Evolutionary conservation across 345 rosid genomes (phyloP).

Genomic region (Citrus maxima): DNA sequence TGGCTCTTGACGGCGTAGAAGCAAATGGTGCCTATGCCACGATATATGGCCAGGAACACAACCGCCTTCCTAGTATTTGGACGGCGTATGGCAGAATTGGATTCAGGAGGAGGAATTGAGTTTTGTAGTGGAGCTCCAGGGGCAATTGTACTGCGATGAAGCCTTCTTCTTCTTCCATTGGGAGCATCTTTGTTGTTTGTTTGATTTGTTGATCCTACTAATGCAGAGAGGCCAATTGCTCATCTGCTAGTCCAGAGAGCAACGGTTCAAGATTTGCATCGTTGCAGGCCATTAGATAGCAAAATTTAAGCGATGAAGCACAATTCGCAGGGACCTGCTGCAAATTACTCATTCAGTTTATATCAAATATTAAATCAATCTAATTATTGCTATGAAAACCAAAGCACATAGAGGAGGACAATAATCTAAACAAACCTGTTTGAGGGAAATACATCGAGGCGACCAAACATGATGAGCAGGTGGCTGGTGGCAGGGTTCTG

Average conservation of each 20-base stretch:
- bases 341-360: background rate
- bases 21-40: constrained; percentile 48
- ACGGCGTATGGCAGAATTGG: constrained; percentile 38
- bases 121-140: constrained; percentile 32
- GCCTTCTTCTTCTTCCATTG: constrained; percentile 30
- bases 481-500: too few relatives aligned
- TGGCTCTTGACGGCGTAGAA: too few relatives aligned
- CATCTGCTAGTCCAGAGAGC: constrained; percentile 31
- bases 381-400: constrained; percentile 64
- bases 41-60: constrained; percentile 38
- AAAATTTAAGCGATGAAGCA: background rate
- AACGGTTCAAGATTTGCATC: constrained; percentile 41
- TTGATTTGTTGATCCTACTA: constrained; percentile 15
- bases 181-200: constrained; percentile 19
- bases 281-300: constrained; percentile 45
- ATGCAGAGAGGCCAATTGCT: too few relatives aligned
- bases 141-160: constrained; percentile 63
- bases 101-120: constrained; percentile 22
- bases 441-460: too few relatives aligned
- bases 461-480: too few relatives aligned
- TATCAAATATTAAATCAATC: too few relatives aligned
- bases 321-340: constrained; percentile 13
- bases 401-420: constrained; percentile 43
- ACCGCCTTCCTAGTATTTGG: constrained; percentile 43
- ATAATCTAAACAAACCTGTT: too few relatives aligned